Evolutionary conservation across 345 rosid species (phyloP).

Genomic region (Linum trigynum): DNA sequence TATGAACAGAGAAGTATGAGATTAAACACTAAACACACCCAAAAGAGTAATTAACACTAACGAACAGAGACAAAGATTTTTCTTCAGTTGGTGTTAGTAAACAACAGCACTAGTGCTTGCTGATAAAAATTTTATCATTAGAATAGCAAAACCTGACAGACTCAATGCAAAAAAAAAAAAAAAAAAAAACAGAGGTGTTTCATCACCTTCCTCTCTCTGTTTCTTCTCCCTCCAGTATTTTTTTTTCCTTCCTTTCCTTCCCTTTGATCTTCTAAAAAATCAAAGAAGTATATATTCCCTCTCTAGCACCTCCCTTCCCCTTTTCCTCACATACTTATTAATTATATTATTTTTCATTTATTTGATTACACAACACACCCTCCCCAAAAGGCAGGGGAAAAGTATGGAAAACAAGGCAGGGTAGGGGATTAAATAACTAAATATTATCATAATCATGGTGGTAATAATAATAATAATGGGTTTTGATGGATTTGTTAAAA

Average conservation of each 20-base stretch:
- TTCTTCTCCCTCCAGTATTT: no score
- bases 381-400: constrained; percentile 16
- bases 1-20: no score
- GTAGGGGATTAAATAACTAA: constrained; percentile 6
- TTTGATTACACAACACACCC: constrained; percentile 29
- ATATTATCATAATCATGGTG: constrained; percentile 4
- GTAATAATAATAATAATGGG: constrained; percentile 1
- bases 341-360: constrained; percentile 11
- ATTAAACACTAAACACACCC: no score
- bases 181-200: background rate
- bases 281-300: constrained; percentile 12
- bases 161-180: background rate
- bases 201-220: background rate
- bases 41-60: no score
- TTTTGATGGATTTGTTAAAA: background rate
- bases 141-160: background rate
- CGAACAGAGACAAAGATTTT: constrained; percentile 17
- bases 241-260: background rate
- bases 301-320: constrained; percentile 11
- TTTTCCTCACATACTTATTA: background rate
- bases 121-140: constrained; percentile 5
- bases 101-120: background rate
- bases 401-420: constrained; percentile 20
- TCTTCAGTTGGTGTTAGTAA: constrained; percentile 3
- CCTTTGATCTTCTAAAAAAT: constrained; percentile 14